Conservation (phyloP, 2,329 filamentous ascomycete species). For the Nemania sp. region DNA sequence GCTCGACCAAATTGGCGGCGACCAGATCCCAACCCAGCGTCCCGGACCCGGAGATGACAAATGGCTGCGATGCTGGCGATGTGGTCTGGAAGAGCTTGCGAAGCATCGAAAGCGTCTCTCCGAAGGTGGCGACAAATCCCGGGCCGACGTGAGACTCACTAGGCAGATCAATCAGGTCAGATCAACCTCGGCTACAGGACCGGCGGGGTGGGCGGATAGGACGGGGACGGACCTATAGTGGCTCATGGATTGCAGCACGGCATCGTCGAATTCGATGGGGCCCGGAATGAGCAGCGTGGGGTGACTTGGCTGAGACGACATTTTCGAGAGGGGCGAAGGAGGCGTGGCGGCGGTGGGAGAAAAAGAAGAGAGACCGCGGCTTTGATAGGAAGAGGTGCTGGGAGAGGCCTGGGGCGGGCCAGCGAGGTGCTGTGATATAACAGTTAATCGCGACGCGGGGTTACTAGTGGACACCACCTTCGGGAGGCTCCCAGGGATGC, state of each 20-base stretch:
- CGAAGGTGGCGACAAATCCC: constrained; percentile 87
- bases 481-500: constrained; percentile 27
- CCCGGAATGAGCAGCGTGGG: constrained; percentile 90
- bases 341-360: no score
- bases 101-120: constrained; percentile 84
- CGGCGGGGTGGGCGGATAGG: background rate
- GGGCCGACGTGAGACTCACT: constrained; percentile 94
- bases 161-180: constrained; percentile 22
- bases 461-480: constrained; percentile 34
- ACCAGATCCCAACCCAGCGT: constrained; percentile 97
- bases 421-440: constrained; percentile 39
- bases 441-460: constrained; percentile 39
- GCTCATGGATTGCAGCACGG: constrained; percentile 90
- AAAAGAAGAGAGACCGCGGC: constrained; percentile 8
- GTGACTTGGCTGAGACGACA: constrained; percentile 67
- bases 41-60: constrained; percentile 91
- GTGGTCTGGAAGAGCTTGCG: constrained; percentile 94
- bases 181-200: constrained; percentile 3
- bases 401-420: constrained; percentile 30
- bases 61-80: constrained; percentile 81
- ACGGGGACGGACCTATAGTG: constrained; percentile 74
- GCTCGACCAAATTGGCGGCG: constrained; percentile 88
- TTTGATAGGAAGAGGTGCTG: constrained; percentile 33
- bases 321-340: constrained; percentile 43
- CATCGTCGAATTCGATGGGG: constrained; percentile 98